Percentiles rank a stretch among this genome's conserved stretches.
Evolutionary conservation across 179 eudicot genomes (phyloP).

Genomic region (Silene noctiflora): DNA sequence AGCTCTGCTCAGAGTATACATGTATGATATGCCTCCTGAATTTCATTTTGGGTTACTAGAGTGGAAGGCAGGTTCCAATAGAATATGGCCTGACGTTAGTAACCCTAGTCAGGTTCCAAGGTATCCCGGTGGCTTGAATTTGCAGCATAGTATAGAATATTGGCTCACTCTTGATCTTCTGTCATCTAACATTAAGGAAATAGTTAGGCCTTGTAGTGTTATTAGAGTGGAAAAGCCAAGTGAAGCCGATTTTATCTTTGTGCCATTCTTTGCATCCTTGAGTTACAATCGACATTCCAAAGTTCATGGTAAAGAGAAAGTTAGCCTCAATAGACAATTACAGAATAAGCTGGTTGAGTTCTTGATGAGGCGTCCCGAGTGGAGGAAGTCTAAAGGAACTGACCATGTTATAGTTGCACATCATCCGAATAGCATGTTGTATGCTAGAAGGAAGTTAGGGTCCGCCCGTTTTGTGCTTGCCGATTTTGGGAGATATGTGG

Average conservation of each 20-base stretch:
- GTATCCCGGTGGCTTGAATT: slow-evolving; percentile 92
- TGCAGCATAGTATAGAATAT: slow-evolving; percentile 89
- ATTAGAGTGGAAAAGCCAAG: slow-evolving; percentile 63
- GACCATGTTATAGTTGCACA: slow-evolving; percentile 87
- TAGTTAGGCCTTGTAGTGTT: slow-evolving; percentile 63
- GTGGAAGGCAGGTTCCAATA: slow-evolving; percentile 51
- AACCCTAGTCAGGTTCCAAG: slow-evolving; percentile 46
- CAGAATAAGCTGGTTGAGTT: slow-evolving; percentile 67
- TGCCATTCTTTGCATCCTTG: slow-evolving; percentile 89
- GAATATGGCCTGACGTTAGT: slow-evolving; percentile 72
- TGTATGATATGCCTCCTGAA: slow-evolving; percentile 80
- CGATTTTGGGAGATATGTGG: slow-evolving; percentile 87
- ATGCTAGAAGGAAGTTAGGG: slow-evolving; percentile 61
- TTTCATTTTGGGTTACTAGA: slow-evolving; percentile 88
- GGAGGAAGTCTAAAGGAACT: slow-evolving; percentile 69
- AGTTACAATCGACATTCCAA: slow-evolving; percentile 82
- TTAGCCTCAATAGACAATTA: slow-evolving; percentile 51
- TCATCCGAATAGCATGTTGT: slow-evolving; percentile 93
- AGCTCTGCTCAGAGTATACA: slow-evolving; percentile 72
- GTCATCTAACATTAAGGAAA: slow-evolving; percentile 46
- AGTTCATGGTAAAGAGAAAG: slow-evolving; percentile 42
- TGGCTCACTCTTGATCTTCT: slow-evolving; percentile 98
- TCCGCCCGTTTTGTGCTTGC: slow-evolving; percentile 85
- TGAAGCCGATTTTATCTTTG: slow-evolving; percentile 72
- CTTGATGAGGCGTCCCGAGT: slow-evolving; percentile 61